Evolutionary conservation across 768 basidiomycete species (phyloP), one percentile per base, ranked within the genome.

Genomic region (Lanmaoa pseudosensibilis): DNA sequence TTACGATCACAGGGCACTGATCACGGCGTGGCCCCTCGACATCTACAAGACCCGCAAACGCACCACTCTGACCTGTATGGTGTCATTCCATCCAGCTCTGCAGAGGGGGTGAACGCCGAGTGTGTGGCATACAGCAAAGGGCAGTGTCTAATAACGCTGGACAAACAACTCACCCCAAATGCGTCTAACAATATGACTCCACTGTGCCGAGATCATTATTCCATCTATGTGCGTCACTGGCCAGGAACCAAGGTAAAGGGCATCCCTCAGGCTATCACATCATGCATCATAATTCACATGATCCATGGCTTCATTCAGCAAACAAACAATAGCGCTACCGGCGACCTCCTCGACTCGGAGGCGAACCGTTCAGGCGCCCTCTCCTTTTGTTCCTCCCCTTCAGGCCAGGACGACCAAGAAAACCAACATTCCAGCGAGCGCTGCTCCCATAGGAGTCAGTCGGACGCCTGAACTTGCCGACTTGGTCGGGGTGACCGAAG

Each of bases 181-280:
- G 30, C 23, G 50, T 54, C 43, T 2, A 33, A 34, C 54, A 53
- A 65, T 4, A 27, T 54, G 59, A 50, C 59, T 46, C 57, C 40
- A 33, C 49, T 33, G 10, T 4, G n/a, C 48, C 43, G 34, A 52
- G 32, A 59, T 33, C 32, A 37, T 52, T 2, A 37, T 52, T 2
- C 59, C 61, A 61, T 59, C 39, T 52, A 54, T 53, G 54, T 62
- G 47, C 56, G 54, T 47, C 65, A 63, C 39, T 47, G 51, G 36
- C 30, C 60, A 66, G 59, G 56, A 55, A 48, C 64, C 46, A 45
- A 57, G 50, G 18, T 16, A 36, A 21, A 41, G 52, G 30, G 52
- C 33, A 13, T 32, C 51, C 34, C 16, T 8, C 53, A 44, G 34
- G 16, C 34, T 13, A 37, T 55, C 55, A 44, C 41, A 55, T 55